Conservation (phyloP, 78 protist species). For the Chrysochromulina parva region DNA sequence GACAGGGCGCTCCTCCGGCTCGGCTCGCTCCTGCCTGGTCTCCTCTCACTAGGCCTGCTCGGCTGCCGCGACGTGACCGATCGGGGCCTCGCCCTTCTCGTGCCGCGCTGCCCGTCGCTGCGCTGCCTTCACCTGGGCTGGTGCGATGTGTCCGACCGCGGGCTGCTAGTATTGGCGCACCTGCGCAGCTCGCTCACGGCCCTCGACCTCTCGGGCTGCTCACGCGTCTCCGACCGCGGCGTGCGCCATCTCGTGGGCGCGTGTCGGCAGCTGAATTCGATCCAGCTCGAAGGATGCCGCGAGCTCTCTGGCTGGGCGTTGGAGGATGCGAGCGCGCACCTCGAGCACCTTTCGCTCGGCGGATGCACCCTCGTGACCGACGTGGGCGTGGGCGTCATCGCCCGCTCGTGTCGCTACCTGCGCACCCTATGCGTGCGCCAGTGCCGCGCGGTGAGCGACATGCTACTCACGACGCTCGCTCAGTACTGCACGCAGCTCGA, state of each 20-base stretch:
- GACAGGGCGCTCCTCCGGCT: background rate
- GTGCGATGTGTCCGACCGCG: background rate
- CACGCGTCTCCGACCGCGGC: background rate
- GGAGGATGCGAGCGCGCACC: background rate
- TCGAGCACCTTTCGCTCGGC: background rate
- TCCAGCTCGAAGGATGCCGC: constrained; percentile 14
- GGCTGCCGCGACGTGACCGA: constrained; percentile 20
- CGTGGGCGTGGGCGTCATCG: constrained; percentile 14
- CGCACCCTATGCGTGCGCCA: background rate
- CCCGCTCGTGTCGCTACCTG: background rate
- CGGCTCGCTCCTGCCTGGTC: background rate
- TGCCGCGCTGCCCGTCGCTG: background rate
- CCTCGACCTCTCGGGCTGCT: constrained; percentile 19
- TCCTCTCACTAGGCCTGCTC: background rate
- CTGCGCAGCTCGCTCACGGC: background rate
- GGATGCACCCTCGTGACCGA: constrained; percentile 15
- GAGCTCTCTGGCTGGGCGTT: background rate
- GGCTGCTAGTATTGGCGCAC: background rate
- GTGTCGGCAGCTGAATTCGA: background rate
- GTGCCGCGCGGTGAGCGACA: background rate
- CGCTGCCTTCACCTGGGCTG: background rate
- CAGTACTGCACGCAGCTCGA: background rate
- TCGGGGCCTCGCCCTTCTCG: background rate
- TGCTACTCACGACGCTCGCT: background rate
- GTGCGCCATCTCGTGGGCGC: background rate